These are phyloP conservation scores for Phytophthora sp. DNA, from an alignment of 352 stramenopile genomes.

Conservation along the genomic window DNA sequence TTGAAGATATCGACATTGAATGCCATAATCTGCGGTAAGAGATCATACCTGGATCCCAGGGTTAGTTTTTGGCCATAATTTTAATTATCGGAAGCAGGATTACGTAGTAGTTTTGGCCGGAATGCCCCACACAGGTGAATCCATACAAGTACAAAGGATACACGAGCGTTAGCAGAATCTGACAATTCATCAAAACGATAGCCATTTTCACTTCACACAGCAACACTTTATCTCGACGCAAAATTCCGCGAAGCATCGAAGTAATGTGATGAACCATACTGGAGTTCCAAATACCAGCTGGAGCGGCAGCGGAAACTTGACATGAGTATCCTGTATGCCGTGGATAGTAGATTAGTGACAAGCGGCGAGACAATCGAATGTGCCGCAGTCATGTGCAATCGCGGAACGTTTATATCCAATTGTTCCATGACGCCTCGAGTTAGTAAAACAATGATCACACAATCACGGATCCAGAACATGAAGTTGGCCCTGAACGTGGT, in stretches of 20 bases:
- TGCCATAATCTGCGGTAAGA: neutral
- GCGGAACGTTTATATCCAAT: neutral
- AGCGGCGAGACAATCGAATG: neutral
- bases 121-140: neutral
- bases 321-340: neutral
- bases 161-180: neutral
- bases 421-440: neutral
- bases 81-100: neutral
- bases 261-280: neutral
- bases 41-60: neutral
- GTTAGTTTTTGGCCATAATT: neutral
- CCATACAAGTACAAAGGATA: neutral
- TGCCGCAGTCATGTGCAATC: neutral
- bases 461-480: conserved; percentile 1
- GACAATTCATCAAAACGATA: neutral
- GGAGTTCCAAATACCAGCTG: neutral
- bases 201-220: neutral
- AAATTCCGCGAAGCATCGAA: neutral
- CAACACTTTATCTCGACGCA: neutral
- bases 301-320: neutral
- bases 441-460: neutral
- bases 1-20: neutral
- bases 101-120: neutral
- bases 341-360: neutral
- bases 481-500: neutral